phyloP scores from a whole-genome alignment of 257 asterid species.

The Ligustrum vulgare region DNA sequence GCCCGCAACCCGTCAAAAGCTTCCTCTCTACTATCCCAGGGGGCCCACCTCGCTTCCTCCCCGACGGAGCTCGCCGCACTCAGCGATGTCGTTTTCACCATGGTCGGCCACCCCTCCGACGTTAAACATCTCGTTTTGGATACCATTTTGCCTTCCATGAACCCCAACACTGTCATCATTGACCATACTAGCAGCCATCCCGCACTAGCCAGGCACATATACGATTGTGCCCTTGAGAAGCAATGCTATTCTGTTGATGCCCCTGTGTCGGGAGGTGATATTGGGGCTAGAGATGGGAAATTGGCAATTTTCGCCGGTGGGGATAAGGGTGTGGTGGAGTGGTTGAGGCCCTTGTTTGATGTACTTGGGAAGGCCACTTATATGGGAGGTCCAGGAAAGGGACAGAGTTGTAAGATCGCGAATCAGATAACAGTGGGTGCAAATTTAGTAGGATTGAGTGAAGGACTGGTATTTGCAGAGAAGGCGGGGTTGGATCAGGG shows the following conservation, averaged over 20 bases:
- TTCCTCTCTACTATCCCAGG: slow-evolving; percentile 55
- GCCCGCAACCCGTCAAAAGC: slow-evolving; percentile 70
- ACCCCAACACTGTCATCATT: slow-evolving; percentile 50
- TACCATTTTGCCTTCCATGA: slow-evolving; percentile 48
- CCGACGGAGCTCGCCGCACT: slow-evolving; percentile 49
- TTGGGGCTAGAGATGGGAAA: slow-evolving; percentile 73
- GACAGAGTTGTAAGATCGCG: slow-evolving; percentile 82
- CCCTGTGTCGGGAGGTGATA: slow-evolving; percentile 87
- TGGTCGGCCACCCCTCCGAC: slow-evolving; percentile 91
- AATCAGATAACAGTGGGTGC: slow-evolving; percentile 75
- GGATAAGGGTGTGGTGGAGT: slow-evolving; percentile 51
- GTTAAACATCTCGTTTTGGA: slow-evolving; percentile 62
- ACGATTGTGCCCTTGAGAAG: slow-evolving; percentile 43
- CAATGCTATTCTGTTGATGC: slow-evolving; percentile 63
- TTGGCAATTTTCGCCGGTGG: slow-evolving; percentile 80
- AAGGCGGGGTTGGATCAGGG: slow-evolving; percentile 67
- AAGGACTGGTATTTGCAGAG: slow-evolving; percentile 80
- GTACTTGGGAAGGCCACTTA: slow-evolving; percentile 60
- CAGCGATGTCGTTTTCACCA: slow-evolving; percentile 67
- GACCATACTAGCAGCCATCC: slow-evolving; percentile 90
- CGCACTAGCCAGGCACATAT: slow-evolving; percentile 50
- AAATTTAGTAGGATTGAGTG: slow-evolving; percentile 73
- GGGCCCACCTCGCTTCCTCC: slow-evolving; percentile 59
- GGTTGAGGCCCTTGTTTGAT: slow-evolving; percentile 74
- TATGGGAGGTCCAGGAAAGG: slow-evolving; percentile 77